Percentiles rank a stretch among this genome's conserved stretches.
These are phyloP conservation scores for Pichia sp. DNA, from an alignment of 1,139 yeast genomes.

Conservation along the genomic window DNA sequence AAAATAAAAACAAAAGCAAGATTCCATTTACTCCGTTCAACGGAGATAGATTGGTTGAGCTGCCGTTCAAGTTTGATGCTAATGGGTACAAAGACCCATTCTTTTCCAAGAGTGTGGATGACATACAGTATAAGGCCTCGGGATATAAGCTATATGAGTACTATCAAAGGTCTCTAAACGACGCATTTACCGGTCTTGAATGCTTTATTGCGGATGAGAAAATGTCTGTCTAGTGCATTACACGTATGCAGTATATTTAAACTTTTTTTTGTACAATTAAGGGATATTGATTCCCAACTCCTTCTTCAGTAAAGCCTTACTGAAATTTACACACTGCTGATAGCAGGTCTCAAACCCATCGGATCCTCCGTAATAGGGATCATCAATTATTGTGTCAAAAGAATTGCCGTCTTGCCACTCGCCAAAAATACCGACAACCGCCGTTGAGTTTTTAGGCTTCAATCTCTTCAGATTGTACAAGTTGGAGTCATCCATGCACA, in stretches of 20 bases:
- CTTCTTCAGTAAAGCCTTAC: slow-evolving; percentile 54
- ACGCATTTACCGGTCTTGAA: slow-evolving; percentile 86
- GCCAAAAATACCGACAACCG: slow-evolving; percentile 66
- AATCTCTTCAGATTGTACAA: slow-evolving; percentile 52
- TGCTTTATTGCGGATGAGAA: slow-evolving; percentile 74
- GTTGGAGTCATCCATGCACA: slow-evolving; percentile 82
- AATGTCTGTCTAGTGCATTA: slow-evolving; percentile 7
- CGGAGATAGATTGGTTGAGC: slow-evolving; percentile 69
- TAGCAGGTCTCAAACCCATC: slow-evolving; percentile 80
- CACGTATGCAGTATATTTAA: neutral
- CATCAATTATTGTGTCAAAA: slow-evolving; percentile 61
- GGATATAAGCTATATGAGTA: slow-evolving; percentile 75
- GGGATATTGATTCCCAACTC: slow-evolving; percentile 34
- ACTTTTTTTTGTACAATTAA: neutral
- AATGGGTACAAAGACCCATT: slow-evolving; percentile 57
- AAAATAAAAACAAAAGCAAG: slow-evolving; percentile 29
- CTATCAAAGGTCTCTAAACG: slow-evolving; percentile 72
- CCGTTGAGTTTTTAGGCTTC: slow-evolving; percentile 51
- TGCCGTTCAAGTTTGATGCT: slow-evolving; percentile 33
- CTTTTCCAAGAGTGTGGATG: slow-evolving; percentile 51
- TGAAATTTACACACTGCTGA: slow-evolving; percentile 68
- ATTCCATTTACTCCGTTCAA: slow-evolving; percentile 91
- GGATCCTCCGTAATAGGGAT: slow-evolving; percentile 88
- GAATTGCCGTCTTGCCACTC: slow-evolving; percentile 56
- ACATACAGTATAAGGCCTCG: slow-evolving; percentile 72